These are phyloP conservation scores for Endocladia muricata DNA, from an alignment of 31 red algal genomes.

Conservation along the genomic window DNA sequence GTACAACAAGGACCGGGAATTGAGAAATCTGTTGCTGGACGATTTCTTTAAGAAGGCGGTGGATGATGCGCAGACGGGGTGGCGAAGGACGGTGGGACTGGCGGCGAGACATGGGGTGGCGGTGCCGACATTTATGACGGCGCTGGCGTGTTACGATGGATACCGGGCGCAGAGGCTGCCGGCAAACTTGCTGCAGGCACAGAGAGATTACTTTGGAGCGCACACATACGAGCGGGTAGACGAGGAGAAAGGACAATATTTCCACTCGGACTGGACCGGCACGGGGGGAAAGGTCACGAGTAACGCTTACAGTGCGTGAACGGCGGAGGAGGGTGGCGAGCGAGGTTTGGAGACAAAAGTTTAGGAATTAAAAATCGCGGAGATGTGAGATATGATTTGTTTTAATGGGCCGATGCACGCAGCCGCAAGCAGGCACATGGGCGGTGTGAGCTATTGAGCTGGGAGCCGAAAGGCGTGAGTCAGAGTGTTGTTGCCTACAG, in stretches of 20 bases:
- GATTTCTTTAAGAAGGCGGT: conserved; percentile 66
- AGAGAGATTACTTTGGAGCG: conserved; percentile 85
- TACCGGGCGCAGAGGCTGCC: conserved; percentile 71
- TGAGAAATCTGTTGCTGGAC: conserved; percentile 71
- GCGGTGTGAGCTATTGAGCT: no score
- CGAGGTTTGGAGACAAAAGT: neutral
- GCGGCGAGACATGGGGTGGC: conserved; percentile 68
- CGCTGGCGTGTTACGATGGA: conserved; percentile 75
- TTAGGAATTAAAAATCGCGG: no score
- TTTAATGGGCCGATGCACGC: no score
- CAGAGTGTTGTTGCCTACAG: no score
- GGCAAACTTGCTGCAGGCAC: conserved; percentile 84
- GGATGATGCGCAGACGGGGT: conserved; percentile 32
- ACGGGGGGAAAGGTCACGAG: conserved; percentile 64
- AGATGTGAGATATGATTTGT: no score
- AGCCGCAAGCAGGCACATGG: no score
- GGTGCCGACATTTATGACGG: conserved; percentile 61
- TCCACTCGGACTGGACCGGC: conserved; percentile 91
- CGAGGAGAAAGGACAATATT: conserved; percentile 58
- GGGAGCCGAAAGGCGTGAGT: no score
- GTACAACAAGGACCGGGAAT: conserved; percentile 28
- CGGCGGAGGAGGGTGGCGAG: neutral
- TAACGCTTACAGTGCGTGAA: conserved; percentile 16
- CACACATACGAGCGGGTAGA: conserved; percentile 85
- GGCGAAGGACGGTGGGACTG: conserved; percentile 53